A percentile compares a stretch with the other conserved stretches of the same genome.
Evolutionary conservation across 768 basidiomycete genomes (phyloP).

Genomic region (Lactarius psammicola): DNA sequence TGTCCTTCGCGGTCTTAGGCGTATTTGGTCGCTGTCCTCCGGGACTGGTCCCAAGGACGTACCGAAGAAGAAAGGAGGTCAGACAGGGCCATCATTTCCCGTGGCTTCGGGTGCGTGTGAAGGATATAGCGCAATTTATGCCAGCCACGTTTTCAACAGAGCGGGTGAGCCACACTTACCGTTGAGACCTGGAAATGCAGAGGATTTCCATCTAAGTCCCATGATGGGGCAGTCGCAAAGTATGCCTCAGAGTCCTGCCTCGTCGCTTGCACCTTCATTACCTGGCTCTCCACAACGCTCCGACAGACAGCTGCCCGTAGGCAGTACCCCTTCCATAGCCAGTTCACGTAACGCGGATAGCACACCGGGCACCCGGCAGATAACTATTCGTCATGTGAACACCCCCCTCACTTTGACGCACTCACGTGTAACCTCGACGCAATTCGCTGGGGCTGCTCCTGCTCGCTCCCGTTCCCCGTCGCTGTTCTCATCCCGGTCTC

Average conservation of each 20-base stretch:
- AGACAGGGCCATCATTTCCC: not conserved
- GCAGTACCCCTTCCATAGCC: not conserved
- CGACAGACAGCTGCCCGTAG: not conserved
- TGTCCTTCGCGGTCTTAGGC: not conserved
- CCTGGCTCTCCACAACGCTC: not conserved
- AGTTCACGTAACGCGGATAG: too few species aligned
- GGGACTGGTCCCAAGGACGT: not conserved
- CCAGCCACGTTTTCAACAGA: not conserved
- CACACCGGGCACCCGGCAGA: too few species aligned
- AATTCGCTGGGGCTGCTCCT: constrained; percentile 2
- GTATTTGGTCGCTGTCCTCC: not conserved
- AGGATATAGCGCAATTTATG: constrained; percentile 1
- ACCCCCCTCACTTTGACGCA: constrained; percentile 1
- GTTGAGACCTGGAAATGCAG: not conserved
- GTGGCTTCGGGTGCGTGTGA: not conserved
- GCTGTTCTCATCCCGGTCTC: too few species aligned
- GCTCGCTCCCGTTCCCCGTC: not conserved
- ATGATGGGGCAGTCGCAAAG: not conserved
- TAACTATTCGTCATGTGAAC: not conserved
- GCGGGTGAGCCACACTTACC: not conserved
- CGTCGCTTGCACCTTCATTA: not conserved
- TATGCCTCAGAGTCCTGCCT: not conserved
- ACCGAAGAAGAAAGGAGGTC: not conserved
- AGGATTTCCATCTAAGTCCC: not conserved
- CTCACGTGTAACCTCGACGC: not conserved